Conservation (phyloP, 306 rosid species). For the Trifolium fragiferum region DNA sequence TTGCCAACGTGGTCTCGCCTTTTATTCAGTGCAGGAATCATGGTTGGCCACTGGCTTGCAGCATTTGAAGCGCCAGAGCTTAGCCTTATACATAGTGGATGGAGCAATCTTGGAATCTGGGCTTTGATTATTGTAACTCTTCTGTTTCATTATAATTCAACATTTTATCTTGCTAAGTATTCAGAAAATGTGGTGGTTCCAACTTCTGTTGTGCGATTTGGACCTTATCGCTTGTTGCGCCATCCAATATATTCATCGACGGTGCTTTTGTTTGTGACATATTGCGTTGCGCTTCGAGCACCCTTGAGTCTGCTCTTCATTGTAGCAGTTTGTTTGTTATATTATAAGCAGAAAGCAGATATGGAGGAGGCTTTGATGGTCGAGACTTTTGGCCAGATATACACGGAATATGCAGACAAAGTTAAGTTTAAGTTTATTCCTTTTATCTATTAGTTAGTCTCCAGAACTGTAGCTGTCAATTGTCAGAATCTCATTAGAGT, state of each 20-base stretch:
- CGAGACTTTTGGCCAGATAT: conserved; percentile 77
- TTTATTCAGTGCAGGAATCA: conserved; percentile 69
- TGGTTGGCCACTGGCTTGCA: conserved; percentile 87
- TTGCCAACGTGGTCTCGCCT: conserved; percentile 64
- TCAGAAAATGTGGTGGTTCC: conserved; percentile 94
- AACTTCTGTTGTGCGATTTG: conserved; percentile 84
- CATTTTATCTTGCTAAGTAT: conserved; percentile 85
- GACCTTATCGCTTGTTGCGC: conserved; percentile 92
- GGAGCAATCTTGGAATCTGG: conserved; percentile 80
- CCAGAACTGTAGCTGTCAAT: conserved; percentile 35
- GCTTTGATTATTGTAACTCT: conserved; percentile 63
- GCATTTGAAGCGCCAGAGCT: conserved; percentile 98
- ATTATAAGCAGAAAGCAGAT: conserved; percentile 84
- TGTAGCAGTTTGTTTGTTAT: conserved; percentile 69
- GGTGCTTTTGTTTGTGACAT: conserved; percentile 72
- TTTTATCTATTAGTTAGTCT: conserved; percentile 64
- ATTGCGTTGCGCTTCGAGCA: conserved; percentile 78
- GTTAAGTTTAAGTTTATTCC: conserved; percentile 88
- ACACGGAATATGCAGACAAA: conserved; percentile 74
- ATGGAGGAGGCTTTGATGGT: conserved; percentile 91
- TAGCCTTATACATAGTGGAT: conserved; percentile 69
- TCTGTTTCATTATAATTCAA: conserved; percentile 79
- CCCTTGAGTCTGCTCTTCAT: conserved; percentile 71
- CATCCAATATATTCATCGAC: conserved; percentile 90
- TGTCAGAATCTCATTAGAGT: conserved; percentile 35